Evolutionary conservation across 176 grass and related monocot species (phyloP).

Genomic region (Eleusine indica): DNA sequence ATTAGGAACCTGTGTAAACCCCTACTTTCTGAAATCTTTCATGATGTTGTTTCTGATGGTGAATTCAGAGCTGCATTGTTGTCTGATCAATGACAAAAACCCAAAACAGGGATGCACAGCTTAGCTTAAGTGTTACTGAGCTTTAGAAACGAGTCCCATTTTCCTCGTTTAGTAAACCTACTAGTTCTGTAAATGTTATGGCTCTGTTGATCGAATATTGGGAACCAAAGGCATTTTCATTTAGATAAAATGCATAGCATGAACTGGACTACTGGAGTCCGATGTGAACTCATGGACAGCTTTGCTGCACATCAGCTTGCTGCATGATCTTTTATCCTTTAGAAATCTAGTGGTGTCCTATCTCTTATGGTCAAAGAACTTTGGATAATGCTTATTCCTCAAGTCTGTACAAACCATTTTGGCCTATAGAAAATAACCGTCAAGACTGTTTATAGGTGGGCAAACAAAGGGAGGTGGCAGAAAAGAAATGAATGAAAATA

Average conservation of each 20-base stretch:
- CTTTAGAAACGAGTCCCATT: conserved; percentile 3
- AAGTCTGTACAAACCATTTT: background rate
- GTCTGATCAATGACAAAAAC: background rate
- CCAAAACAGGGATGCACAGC: background rate
- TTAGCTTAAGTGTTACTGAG: background rate
- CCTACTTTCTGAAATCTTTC: background rate
- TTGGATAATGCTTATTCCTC: conserved; percentile 23
- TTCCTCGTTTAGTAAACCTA: background rate
- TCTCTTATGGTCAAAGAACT: conserved; percentile 5
- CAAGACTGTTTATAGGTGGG: background rate
- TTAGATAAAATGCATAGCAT: conserved; percentile 19
- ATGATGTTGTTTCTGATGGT: conserved; percentile 15
- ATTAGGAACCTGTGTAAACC: background rate
- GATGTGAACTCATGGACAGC: background rate
- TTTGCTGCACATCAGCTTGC: conserved; percentile 5
- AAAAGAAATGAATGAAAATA: conserved; percentile 6
- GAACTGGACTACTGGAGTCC: background rate
- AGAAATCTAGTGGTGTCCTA: background rate
- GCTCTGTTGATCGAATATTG: conserved; percentile 9
- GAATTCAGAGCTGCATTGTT: background rate
- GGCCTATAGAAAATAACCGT: background rate
- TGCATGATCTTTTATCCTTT: conserved; percentile 14
- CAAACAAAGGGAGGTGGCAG: conserved; percentile 2
- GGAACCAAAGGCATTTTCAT: background rate
- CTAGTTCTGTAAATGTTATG: conserved; percentile 6